Evolutionary conservation across 2,329 filamentous ascomycete genomes (phyloP), one percentile per base, ranked within the genome.

Genomic region (Aspergillus aculeatus): DNA sequence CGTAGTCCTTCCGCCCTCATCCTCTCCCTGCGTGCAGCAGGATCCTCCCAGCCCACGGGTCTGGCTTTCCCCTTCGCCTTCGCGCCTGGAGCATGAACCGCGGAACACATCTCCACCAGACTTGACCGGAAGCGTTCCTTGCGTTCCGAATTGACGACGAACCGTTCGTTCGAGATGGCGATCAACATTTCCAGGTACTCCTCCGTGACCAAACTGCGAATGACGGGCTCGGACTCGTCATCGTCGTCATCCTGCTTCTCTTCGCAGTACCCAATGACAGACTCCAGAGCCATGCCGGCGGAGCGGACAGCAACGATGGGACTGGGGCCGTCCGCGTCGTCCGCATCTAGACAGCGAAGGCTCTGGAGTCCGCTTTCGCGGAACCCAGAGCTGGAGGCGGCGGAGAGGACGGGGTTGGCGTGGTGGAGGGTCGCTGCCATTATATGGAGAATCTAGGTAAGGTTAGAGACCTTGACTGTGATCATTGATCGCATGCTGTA

Each of bases 271-370:
- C 91, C 94, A 32, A 98, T 83, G 26, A 97, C 82, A 1, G 90
- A 91, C 76, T 96, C 91, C 62, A 97, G 86, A 0, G 86, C 84
- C 1, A 97, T 81, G 0, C 93, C 93, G 74, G 91, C 90, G 5
- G 91, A 93, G 19, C 94, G 86, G 32, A 98, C 86, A 3, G 90
- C 94, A 3, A 97, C 90, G 74, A 96, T 90, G 2, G 92, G 92
- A 50, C 81, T 86, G 21, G 79, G 72, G 12, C 76, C 75, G 47
- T 76, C 74, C 14, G 75, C 75, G 47, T 76, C 74, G 23, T 75
- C 59, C 19, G 72, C 71, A 41, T 77, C 73, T 24, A 80, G 65
- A 35, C 75, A 77, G 29, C 89, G 91, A 59, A 96, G 83, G 53
- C 76, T 75, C 62, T 80, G 79, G 7, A 94, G 89, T 19, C 94